These are phyloP conservation scores for Fusarium anguioides DNA, from an alignment of 2,329 filamentous ascomycete genomes.

Conservation along the genomic window DNA sequence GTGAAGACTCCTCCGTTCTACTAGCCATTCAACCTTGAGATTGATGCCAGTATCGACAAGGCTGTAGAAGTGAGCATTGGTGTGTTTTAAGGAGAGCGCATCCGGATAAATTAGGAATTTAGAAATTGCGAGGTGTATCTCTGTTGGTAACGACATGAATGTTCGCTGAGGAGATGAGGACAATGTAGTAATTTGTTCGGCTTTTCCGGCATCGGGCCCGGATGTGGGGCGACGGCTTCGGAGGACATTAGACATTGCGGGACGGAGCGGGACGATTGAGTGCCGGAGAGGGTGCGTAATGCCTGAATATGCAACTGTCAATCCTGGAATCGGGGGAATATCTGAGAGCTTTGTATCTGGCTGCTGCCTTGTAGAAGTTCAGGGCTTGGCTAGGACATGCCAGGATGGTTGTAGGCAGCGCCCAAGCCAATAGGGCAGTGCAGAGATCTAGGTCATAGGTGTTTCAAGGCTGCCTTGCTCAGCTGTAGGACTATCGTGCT, in stretches of 20 bases:
- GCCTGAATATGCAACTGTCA: background rate
- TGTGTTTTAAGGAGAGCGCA: constrained; percentile 76
- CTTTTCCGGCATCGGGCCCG: constrained; percentile 26
- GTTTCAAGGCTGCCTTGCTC: constrained; percentile 32
- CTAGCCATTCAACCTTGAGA: constrained; percentile 76
- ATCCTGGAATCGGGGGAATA: constrained; percentile 9
- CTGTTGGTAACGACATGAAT: constrained; percentile 67
- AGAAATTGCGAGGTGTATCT: constrained; percentile 74
- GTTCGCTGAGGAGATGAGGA: background rate
- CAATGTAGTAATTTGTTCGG: constrained; percentile 6
- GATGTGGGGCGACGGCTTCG: constrained; percentile 39
- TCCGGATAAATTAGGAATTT: constrained; percentile 74
- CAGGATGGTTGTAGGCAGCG: constrained; percentile 38
- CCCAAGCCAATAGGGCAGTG: constrained; percentile 36
- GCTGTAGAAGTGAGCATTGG: constrained; percentile 70
- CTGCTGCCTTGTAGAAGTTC: constrained; percentile 40
- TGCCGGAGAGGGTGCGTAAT: background rate
- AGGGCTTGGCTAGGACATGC: constrained; percentile 27
- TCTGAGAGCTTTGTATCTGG: constrained; percentile 39
- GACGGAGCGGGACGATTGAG: constrained; percentile 2
- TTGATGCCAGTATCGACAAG: constrained; percentile 73
- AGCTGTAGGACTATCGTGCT: constrained; percentile 7
- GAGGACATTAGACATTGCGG: constrained; percentile 38
- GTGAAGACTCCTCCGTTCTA: constrained; percentile 70
- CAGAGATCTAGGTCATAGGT: constrained; percentile 20